Evolutionary conservation across 169 alveolate species (phyloP).

Genomic region (Theileria sp.): DNA sequence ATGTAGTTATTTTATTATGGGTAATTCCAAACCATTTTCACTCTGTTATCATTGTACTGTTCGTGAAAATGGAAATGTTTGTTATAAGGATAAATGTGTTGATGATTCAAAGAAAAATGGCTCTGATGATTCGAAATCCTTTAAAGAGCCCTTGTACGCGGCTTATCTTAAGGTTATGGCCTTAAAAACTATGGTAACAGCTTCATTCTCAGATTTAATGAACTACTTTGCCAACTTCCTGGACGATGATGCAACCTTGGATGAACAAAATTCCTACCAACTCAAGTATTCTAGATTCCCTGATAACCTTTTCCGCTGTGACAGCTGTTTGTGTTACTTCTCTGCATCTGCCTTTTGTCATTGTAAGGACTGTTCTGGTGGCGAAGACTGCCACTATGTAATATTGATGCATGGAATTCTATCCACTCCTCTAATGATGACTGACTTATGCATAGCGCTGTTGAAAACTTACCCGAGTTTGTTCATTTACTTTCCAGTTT

Average conservation of each 20-base stretch:
- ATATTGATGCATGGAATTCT: constrained; percentile 74
- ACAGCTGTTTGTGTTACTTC: constrained; percentile 69
- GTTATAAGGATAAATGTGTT: constrained; percentile 32
- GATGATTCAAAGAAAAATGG: constrained; percentile 3
- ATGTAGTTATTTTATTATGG: constrained; percentile 4
- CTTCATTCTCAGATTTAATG: constrained; percentile 42
- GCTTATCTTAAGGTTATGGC: constrained; percentile 31
- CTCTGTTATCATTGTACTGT: constrained; percentile 61
- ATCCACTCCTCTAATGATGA: constrained; percentile 70
- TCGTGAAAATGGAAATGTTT: not conserved
- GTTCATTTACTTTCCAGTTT: constrained; percentile 69
- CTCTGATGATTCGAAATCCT: constrained; percentile 14
- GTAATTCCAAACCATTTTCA: not conserved
- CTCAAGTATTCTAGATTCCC: constrained; percentile 21
- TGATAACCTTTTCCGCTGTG: constrained; percentile 57
- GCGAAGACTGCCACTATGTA: constrained; percentile 64
- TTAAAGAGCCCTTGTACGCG: constrained; percentile 24
- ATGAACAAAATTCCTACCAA: not conserved
- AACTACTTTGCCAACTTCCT: constrained; percentile 33
- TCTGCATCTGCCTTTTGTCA: constrained; percentile 57
- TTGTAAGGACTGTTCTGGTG: constrained; percentile 64
- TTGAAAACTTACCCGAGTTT: constrained; percentile 63
- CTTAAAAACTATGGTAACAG: constrained; percentile 23
- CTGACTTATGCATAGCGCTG: constrained; percentile 53
- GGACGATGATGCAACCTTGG: not conserved